These are phyloP conservation scores for Prunus dulcis DNA, from an alignment of 306 rosid genomes.

Conservation along the genomic window DNA sequence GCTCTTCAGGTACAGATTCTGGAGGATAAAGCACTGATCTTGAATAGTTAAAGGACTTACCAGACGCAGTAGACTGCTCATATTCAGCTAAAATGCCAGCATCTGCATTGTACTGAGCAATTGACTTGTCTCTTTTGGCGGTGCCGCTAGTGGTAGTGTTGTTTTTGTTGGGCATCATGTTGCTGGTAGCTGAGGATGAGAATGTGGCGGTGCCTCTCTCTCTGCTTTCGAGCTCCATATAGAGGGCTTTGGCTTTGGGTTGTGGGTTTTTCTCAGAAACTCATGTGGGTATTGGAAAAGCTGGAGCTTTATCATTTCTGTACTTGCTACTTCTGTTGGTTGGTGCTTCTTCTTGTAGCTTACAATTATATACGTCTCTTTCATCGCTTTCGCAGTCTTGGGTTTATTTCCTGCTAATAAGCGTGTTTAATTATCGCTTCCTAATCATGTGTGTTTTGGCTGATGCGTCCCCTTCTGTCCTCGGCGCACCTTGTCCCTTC, in stretches of 20 bases:
- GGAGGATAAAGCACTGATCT: slow-evolving; percentile 43
- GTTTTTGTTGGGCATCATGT: slow-evolving; percentile 20
- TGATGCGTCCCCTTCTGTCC: background rate
- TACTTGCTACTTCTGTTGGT: slow-evolving; percentile 1
- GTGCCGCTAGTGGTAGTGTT: background rate
- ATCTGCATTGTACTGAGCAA: slow-evolving; percentile 62
- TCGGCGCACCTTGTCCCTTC: background rate
- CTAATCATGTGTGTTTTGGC: background rate
- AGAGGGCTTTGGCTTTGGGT: background rate
- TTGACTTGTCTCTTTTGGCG: slow-evolving; percentile 25
- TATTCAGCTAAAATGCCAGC: slow-evolving; percentile 62
- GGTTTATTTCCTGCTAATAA: background rate
- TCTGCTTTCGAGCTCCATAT: slow-evolving; percentile 37
- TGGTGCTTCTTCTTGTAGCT: background rate
- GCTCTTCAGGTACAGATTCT: slow-evolving; percentile 51
- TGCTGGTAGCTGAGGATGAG: slow-evolving; percentile 56
- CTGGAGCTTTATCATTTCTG: slow-evolving; percentile 5
- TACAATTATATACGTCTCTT: slow-evolving; percentile 27
- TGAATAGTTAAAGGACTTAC: slow-evolving; percentile 66
- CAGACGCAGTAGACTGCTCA: slow-evolving; percentile 59
- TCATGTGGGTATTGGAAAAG: slow-evolving; percentile 1
- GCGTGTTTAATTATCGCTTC: background rate
- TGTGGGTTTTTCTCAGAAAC: slow-evolving; percentile 10
- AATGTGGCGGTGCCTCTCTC: slow-evolving; percentile 34
- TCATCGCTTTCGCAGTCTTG: slow-evolving; percentile 13